Conservation (phyloP, 768 basidiomycete genomes). For the Cystofilobasidium macerans region DNA sequence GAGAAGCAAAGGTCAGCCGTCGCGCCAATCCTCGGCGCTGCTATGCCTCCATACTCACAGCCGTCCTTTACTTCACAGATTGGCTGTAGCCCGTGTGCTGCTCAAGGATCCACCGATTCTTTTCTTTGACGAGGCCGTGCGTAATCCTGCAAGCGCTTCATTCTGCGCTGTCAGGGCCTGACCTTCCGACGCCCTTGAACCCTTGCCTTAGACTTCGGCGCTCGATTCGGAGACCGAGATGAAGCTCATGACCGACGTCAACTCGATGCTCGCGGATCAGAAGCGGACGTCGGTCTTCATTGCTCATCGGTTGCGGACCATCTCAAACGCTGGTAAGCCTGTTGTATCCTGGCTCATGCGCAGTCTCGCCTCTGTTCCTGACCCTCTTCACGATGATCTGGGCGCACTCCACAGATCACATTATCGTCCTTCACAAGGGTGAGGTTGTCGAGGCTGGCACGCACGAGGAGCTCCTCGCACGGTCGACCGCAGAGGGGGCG, state of each 20-base stretch:
- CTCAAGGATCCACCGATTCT: slow-evolving; percentile 90
- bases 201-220: slow-evolving; percentile 64
- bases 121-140: slow-evolving; percentile 95
- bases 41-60: not conserved
- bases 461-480: slow-evolving; percentile 69
- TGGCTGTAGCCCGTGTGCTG: slow-evolving; percentile 85
- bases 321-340: slow-evolving; percentile 70
- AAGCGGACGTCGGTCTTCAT: slow-evolving; percentile 90
- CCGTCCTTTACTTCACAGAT: no score
- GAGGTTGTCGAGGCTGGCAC: slow-evolving; percentile 84
- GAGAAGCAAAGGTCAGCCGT: slow-evolving; percentile 69
- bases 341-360: no score
- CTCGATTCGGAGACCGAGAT: slow-evolving; percentile 89
- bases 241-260: slow-evolving; percentile 90
- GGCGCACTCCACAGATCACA: slow-evolving; percentile 60
- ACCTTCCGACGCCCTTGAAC: no score
- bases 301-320: slow-evolving; percentile 79
- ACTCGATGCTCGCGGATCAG: slow-evolving; percentile 61
- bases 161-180: no score
- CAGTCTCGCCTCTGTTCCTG: no score
- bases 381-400: no score
- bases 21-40: not conserved
- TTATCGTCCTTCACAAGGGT: slow-evolving; percentile 88
- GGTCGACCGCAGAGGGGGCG: slow-evolving; percentile 40
- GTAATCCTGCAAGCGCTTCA: no score